Base-by-base conservation (phyloP, 2,329 filamentous ascomycete genomes). In the Colletotrichum lupini region DNA sequence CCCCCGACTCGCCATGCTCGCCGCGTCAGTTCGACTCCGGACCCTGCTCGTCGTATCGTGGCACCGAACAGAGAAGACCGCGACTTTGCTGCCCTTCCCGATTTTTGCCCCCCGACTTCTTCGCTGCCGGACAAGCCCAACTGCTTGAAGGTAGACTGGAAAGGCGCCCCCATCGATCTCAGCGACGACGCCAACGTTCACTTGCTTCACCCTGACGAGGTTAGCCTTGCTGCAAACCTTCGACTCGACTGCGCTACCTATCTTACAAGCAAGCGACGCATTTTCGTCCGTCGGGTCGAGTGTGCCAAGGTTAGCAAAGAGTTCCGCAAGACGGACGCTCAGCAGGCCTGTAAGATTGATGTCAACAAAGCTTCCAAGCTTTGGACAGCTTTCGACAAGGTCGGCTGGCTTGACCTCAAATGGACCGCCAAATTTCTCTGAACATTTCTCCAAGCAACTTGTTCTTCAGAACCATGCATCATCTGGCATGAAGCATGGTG, bases 331-430 rank as follows among this genome's bases (percentile, higher is more conserved):
- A 98, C 96, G 1, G 94, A 98, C 80, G 95, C 95, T 5, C 96
- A 98, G 82, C 94, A 97, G 81, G 95, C 94, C n/a, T 97, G 95
- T 88, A 97, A 97, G 86, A 98, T 98, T 76, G 96, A 98, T 79
- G 96, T 98, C 81, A 98, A 98, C 87, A 98, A 98, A 86, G 95
- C 95, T 3, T 97, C 94, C 76, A 96, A 96, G 82, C 87, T 98
- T 59, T 98, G 95, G 94, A 92, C 92, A 49, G 95, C 95, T 6
- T 98, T 94, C 80, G 94, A 98, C 62, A 92, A 92, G 77, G 94
- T 97, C 49, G 93, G 93, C 77, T 97, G 95, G 94, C 91, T 98
- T 75, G 87, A 93, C 5, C 80, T 85, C 19, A 76, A 81, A 4
- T 87, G 85, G 84, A 83, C 89, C 74, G 77, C 75, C 19, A 74